Conservation (phyloP, 73 alveolate genomes). For the Breviolum minutum region DNA sequence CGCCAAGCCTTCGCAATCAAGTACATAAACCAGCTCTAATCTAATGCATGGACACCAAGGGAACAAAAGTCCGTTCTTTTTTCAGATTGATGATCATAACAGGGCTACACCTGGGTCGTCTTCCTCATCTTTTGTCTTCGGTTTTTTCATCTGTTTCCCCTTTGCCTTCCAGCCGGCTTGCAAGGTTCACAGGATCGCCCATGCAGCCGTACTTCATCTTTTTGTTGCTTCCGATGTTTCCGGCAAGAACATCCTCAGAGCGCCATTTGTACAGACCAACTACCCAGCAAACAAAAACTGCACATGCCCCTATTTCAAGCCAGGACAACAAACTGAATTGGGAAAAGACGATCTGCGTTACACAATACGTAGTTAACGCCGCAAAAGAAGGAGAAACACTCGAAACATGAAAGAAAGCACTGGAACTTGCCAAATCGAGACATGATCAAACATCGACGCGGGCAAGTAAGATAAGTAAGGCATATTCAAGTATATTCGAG, state of each 20-base stretch:
- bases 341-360: too few relatives aligned
- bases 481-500: background rate
- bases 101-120: background rate
- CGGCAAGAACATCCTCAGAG: conserved; percentile 79
- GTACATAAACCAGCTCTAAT: too few relatives aligned
- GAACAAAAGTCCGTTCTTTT: too few relatives aligned
- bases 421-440: background rate
- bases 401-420: too few relatives aligned
- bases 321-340: too few relatives aligned
- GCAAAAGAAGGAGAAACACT: too few relatives aligned
- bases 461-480: background rate
- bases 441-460: background rate
- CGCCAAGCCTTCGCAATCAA: conserved; percentile 51
- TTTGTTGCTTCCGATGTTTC: conserved; percentile 76
- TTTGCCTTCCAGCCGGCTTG: conserved; percentile 71
- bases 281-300: too few relatives aligned
- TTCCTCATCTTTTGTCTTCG: background rate
- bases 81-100: too few relatives aligned
- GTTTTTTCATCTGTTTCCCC: background rate
- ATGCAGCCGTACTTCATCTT: conserved; percentile 88
- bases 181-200: conserved; percentile 88
- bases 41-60: too few relatives aligned
- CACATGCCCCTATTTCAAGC: too few relatives aligned
- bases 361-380: too few relatives aligned
- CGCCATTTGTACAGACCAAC: background rate